Evolutionary conservation across 257 asterid species (phyloP).

Genomic region (Anisodus tanguticus): DNA sequence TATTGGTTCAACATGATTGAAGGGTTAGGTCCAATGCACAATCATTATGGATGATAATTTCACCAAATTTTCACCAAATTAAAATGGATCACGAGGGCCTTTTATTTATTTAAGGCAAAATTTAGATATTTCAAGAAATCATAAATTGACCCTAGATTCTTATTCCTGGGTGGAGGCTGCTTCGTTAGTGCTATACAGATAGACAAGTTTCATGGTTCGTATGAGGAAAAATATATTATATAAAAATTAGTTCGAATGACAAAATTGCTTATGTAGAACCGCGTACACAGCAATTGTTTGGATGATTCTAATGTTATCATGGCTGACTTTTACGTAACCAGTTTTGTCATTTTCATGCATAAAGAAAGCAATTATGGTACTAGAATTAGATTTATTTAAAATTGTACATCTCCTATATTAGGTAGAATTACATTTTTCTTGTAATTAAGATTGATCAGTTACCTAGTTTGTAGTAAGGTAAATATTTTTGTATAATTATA

Average conservation of each 20-base stretch:
- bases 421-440: no score
- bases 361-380: background rate
- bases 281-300: conserved; percentile 39
- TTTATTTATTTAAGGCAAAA: background rate
- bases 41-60: conserved; percentile 11
- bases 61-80: background rate
- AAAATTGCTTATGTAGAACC: conserved; percentile 35
- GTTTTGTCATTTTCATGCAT: conserved; percentile 29
- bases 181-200: conserved; percentile 28
- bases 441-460: no score
- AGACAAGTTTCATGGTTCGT: background rate
- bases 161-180: conserved; percentile 1
- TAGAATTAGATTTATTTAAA: no score
- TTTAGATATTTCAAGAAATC: conserved; percentile 7
- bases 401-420: no score
- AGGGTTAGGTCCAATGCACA: background rate
- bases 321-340: conserved; percentile 29
- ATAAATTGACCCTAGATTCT: background rate
- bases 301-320: conserved; percentile 30
- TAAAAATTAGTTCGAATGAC: background rate
- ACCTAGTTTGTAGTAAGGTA: no score
- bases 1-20: conserved; percentile 17
- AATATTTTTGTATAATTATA: no score
- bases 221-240: background rate
- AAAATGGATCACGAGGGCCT: background rate